phyloP scores from a whole-genome alignment of 1,139 yeast species.

The Saccharomyces hybrid region DNA sequence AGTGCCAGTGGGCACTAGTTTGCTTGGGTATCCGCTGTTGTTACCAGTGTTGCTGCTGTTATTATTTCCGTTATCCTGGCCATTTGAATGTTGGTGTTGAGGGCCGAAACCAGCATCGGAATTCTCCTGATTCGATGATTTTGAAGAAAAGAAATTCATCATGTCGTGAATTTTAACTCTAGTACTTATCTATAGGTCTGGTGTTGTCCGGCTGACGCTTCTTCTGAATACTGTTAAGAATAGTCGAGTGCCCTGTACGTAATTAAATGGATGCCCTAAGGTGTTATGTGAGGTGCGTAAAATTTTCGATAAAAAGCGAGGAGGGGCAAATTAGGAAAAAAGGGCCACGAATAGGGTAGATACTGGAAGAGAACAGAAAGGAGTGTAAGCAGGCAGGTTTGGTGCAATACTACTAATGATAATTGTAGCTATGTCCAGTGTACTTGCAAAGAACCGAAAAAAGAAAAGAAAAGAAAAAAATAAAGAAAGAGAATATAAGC shows the following conservation, averaged over 20 bases:
- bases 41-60: too few species aligned
- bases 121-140: conserved; percentile 2
- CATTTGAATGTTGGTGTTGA: conserved; percentile 5
- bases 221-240: too few species aligned
- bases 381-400: not conserved
- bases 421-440: not conserved
- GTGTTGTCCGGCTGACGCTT: not conserved
- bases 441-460: not conserved
- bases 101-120: conserved; percentile 1
- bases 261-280: too few species aligned
- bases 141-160: conserved; percentile 28
- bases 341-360: not conserved
- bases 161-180: not conserved
- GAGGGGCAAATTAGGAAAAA: not conserved
- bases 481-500: not conserved
- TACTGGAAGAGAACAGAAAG: not conserved
- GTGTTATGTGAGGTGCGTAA: too few species aligned
- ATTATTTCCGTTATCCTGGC: conserved; percentile 3
- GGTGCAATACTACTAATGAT: not conserved
- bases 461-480: not conserved
- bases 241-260: too few species aligned
- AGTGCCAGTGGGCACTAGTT: not conserved
- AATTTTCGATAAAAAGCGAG: too few species aligned
- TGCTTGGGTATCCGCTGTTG: conserved; percentile 1
- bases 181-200: not conserved